Evolutionary conservation across 2,329 filamentous ascomycete species (phyloP), one percentile per base, ranked within the genome.

Genomic region (Aspergillus chevalieri): DNA sequence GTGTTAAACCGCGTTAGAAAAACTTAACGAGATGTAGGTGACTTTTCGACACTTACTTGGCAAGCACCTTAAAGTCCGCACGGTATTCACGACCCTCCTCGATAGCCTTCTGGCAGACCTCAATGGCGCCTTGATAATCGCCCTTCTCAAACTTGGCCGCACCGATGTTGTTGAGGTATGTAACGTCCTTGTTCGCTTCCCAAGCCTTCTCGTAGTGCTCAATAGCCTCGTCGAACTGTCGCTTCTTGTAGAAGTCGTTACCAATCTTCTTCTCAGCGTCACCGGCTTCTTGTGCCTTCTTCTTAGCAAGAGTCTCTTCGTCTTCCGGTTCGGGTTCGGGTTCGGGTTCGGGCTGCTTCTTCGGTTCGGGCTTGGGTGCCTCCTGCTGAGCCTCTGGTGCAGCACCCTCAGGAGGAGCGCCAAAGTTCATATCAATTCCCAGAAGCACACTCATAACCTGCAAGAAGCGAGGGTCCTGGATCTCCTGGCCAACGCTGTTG

Each of bases 221-320:
- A 63, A 98, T 96, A 46, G 93, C 93, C 65, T 87, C 84, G 63
- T 97, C 93, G 59, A 98, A 96, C 67, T 96, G 85, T 60, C 89
- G 86, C 82, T 97, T 97, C 85, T 98, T 98, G 80, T 98, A 98
- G 70, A 86, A 85, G 61, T 93, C 89, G 12, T 92, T 98, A 50
- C 93, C 93, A 50, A 94, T 78, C 26, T 85, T 87, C 82, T 98
- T 98, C 74, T 96, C 87, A 68, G 90, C 88, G 62, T 98, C 93
- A 42, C 91, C 93, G 55, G 87, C 89, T 64, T 86, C 88, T 78
- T 97, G 95, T 38, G 89, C 89, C 77, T 93, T 88, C 74, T 87
- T 87, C 73, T 91, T 90, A 53, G 87, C 87, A 49, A 83, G 68
- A 0, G 85, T 80, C 69, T 97, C 93, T 64, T 95, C 90, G 58